These are phyloP conservation scores for Tetrahymena malaccensis DNA, from an alignment of 73 alveolate genomes.

Conservation along the genomic window DNA sequence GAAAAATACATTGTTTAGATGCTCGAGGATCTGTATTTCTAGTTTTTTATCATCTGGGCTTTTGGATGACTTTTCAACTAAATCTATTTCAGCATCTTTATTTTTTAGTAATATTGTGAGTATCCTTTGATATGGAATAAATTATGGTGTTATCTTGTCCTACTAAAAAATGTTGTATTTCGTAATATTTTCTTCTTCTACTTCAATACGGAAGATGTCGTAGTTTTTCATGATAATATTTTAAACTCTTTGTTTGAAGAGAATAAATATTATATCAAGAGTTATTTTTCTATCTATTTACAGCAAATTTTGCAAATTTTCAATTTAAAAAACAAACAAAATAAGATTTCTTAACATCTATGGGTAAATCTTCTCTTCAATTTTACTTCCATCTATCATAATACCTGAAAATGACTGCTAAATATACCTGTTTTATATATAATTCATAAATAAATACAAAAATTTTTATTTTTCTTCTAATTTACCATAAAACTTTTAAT, in stretches of 20 bases:
- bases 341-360: neutral
- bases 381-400: neutral
- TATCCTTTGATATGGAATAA: neutral
- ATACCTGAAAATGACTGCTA: neutral
- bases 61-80: neutral
- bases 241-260: neutral
- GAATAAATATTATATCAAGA: neutral
- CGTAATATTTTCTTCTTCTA: neutral
- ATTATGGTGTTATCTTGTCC: neutral
- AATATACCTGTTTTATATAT: neutral
- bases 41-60: neutral
- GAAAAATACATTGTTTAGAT: neutral
- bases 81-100: neutral
- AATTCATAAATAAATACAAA: neutral
- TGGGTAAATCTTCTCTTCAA: neutral
- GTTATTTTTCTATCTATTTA: neutral
- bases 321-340: neutral
- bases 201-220: neutral
- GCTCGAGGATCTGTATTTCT: neutral
- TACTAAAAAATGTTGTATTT: neutral
- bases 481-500: neutral
- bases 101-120: neutral
- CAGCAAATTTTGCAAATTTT: neutral
- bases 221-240: neutral
- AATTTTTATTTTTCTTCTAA: too few species aligned